These are phyloP conservation scores for Schwanniomyces sp. DNA, from an alignment of 805 yeast species.

Conservation along the genomic window DNA sequence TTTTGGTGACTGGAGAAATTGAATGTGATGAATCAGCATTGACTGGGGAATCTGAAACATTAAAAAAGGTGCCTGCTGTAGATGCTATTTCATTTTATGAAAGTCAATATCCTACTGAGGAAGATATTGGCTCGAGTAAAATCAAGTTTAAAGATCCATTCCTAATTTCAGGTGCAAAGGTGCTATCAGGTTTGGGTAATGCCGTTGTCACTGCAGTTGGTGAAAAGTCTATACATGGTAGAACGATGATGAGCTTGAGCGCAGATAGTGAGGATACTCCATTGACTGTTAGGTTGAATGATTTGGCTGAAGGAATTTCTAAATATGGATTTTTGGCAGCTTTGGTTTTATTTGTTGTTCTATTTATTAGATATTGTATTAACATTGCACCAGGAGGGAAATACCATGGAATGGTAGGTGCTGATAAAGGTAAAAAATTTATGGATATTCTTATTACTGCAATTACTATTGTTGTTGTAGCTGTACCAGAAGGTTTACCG, in stretches of 20 bases:
- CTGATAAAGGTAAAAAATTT: conserved; percentile 82
- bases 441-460: conserved; percentile 87
- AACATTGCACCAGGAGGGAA: conserved; percentile 54
- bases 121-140: conserved; percentile 42
- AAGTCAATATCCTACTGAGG: conserved; percentile 21
- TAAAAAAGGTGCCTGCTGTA: conserved; percentile 63
- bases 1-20: conserved; percentile 70
- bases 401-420: conserved; percentile 46
- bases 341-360: conserved; percentile 70
- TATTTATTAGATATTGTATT: conserved; percentile 73
- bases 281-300: conserved; percentile 75
- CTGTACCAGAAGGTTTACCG: conserved; percentile 99
- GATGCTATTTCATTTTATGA: conserved; percentile 34
- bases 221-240: conserved; percentile 82
- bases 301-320: conserved; percentile 91
- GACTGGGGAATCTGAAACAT: conserved; percentile 91
- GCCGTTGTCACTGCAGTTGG: conserved; percentile 93
- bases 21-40: conserved; percentile 91
- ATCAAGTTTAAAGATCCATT: conserved; percentile 67
- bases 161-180: conserved; percentile 87
- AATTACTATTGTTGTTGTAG: conserved; percentile 91
- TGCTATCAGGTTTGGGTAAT: conserved; percentile 81
- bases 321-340: conserved; percentile 91
- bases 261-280: conserved; percentile 86
- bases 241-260: conserved; percentile 79